Evolutionary conservation across 2,329 filamentous ascomycete genomes (phyloP), one percentile per base, ranked within the genome.

Genomic region (Myriosclerotinia duriaeana): DNA sequence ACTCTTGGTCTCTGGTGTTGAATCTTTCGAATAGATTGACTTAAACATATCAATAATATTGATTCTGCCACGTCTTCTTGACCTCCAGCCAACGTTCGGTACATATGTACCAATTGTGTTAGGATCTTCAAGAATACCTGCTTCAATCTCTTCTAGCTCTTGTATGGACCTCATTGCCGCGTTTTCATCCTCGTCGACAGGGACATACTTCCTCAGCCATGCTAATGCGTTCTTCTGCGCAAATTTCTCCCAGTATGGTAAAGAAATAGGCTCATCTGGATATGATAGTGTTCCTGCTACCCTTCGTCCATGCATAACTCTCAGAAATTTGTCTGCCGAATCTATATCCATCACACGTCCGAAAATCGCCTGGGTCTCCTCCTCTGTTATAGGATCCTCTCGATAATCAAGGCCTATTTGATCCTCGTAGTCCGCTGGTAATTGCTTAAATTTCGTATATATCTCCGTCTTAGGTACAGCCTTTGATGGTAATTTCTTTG

Each of bases 241-340:
- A 15, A 48, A 38, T 48, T 66, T 42, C 52, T 73, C 68, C 54
- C 69, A 72, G 11, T 56, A 48, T 50, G 66, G 52, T 22, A 67
- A 65, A 42, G 56, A 48, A 26, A 15, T 53, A 17, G 59, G 77
- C 58, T 84, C 80, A 5, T 77, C 78, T 2, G 86, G 86, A 72
- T 89, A 87, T 14, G 86, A 82, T 53, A 89, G 78, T 3, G 86
- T 88, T 44, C 87, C 87, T 9, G 87, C 85, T 30, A 89, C 85
- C 52, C 87, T 80, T 46, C 86, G 82, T 11, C 87, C 87, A 73
- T 89, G 87, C 15, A 89, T 76, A 60, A 89, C 84, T 63, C 80
- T 79, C 60, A 89, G 76, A 53, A 89, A 75, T 54, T 77, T 77
- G 73, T 88, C 88, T 26, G 82, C 87, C 6, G 75, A 72, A 4